A percentile compares a stretch with the other conserved stretches of the same genome.
These are phyloP conservation scores for Apiospora phragmitis DNA, from an alignment of 2,329 filamentous ascomycete genomes.

Conservation along the genomic window DNA sequence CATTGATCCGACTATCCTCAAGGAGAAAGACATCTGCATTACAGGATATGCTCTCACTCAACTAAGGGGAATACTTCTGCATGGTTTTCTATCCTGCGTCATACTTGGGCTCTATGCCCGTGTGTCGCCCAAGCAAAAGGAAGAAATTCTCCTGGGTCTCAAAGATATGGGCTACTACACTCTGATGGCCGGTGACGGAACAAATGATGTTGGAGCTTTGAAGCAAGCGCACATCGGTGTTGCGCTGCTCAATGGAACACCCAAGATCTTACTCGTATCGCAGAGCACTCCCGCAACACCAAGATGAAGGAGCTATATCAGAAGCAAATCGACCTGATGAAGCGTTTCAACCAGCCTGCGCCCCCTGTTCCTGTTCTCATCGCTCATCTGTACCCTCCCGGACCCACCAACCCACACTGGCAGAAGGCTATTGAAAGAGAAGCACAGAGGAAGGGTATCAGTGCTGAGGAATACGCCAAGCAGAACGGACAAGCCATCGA, in stretches of 20 bases:
- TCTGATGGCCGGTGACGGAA: constrained; percentile 97
- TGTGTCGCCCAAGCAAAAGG: constrained; percentile 98
- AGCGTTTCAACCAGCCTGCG: constrained; percentile 87
- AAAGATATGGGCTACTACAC: constrained; percentile 98
- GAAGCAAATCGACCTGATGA: constrained; percentile 90
- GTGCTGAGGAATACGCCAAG: constrained; percentile 57
- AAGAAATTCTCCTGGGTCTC: constrained; percentile 93
- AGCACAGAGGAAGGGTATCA: constrained; percentile 73
- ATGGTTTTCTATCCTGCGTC: constrained; percentile 75
- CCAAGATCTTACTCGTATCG: constrained; percentile 87
- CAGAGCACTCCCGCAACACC: constrained; percentile 88
- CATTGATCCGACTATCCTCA: constrained; percentile 78
- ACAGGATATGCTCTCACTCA: constrained; percentile 92
- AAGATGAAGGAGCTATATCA: constrained; percentile 99
- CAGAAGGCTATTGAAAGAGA: constrained; percentile 88
- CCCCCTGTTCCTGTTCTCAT: constrained; percentile 93
- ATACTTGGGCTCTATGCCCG: constrained; percentile 98
- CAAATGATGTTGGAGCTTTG: constrained; percentile 94
- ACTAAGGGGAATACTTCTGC: constrained; percentile 75
- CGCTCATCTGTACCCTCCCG: constrained; percentile 91
- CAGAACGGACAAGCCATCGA: constrained; percentile 55
- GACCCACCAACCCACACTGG: constrained; percentile 90
- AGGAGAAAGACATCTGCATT: constrained; percentile 88
- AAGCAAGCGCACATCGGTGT: constrained; percentile 99
- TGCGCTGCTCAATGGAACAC: constrained; percentile 90